A percentile compares a stretch with the other conserved stretches of the same genome.
Evolutionary conservation across 129 eudicot species (phyloP).

Genomic region (Helianthus tuberosus): DNA sequence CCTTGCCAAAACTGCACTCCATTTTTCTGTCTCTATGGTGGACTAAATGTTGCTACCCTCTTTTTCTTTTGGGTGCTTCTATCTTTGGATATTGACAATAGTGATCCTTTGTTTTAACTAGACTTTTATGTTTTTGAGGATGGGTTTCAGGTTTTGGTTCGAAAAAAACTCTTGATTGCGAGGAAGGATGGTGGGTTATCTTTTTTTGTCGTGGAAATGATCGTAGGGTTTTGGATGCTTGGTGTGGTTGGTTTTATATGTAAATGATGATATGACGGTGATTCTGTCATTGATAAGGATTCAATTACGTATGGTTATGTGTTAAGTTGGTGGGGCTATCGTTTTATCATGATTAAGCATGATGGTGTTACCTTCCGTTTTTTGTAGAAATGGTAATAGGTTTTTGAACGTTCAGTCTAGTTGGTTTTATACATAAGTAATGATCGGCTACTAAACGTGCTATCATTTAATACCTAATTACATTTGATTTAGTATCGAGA

Average conservation of each 20-base stretch:
- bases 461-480: not conserved
- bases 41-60: conserved; percentile 19
- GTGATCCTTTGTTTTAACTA: conserved; percentile 8
- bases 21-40: conserved; percentile 14
- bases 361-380: no score
- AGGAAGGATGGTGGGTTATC: not conserved
- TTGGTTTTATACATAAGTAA: no score
- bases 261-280: not conserved
- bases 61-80: conserved; percentile 1
- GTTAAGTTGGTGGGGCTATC: not conserved
- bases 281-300: not conserved
- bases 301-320: not conserved
- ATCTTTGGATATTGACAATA: conserved; percentile 27
- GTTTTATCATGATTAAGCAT: no score
- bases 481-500: not conserved
- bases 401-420: no score
- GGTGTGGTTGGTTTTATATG: not conserved
- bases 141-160: not conserved
- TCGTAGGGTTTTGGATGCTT: not conserved
- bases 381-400: no score
- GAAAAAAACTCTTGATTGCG: not conserved
- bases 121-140: not conserved
- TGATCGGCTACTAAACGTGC: not conserved
- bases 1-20: conserved; percentile 23
- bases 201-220: not conserved